phyloP scores from a whole-genome alignment of 2,329 filamentous ascomycete genomes.

The Phaeoacremonium minimum region DNA sequence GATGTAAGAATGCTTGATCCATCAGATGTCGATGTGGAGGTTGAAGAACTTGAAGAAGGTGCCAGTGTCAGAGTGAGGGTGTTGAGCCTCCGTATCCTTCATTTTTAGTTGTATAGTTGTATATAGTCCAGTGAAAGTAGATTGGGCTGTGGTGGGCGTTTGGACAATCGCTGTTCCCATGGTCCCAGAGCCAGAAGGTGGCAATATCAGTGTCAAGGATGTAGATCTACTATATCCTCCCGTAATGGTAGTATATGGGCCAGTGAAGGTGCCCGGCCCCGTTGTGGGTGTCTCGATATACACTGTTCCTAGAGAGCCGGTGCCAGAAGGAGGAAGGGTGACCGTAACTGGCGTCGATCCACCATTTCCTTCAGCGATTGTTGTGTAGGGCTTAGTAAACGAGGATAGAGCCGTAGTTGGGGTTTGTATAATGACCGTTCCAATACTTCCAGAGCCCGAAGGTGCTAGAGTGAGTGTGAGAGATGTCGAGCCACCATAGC shows the following conservation, averaged over 20 bases:
- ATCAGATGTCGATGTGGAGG: no score
- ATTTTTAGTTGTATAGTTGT: no score
- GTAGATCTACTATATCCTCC: no score
- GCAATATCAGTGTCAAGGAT: no score
- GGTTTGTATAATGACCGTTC: slow-evolving; percentile 9
- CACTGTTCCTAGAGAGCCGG: slow-evolving; percentile 1
- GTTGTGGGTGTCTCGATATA: slow-evolving; percentile 4
- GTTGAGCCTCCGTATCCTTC: no score
- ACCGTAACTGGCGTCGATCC: slow-evolving; percentile 1
- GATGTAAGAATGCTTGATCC: no score
- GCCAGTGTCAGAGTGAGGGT: no score
- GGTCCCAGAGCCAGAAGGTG: no score
- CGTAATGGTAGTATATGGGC: no score
- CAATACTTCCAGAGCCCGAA: slow-evolving; percentile 3
- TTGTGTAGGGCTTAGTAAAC: slow-evolving; percentile 3
- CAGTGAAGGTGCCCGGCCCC: no score
- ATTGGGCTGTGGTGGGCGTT: neutral
- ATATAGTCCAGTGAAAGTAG: no score
- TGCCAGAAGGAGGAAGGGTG: slow-evolving; percentile 1
- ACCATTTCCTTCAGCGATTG: slow-evolving; percentile 1
- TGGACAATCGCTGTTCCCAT: slow-evolving; percentile 1
- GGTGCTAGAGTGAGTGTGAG: slow-evolving; percentile 9
- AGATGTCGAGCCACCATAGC: slow-evolving; percentile 3
- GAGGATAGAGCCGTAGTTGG: neutral
- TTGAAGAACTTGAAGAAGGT: no score